Evolutionary conservation across 164 flowering plant species (phyloP).

Genomic region (Tinospora cordifolia): DNA sequence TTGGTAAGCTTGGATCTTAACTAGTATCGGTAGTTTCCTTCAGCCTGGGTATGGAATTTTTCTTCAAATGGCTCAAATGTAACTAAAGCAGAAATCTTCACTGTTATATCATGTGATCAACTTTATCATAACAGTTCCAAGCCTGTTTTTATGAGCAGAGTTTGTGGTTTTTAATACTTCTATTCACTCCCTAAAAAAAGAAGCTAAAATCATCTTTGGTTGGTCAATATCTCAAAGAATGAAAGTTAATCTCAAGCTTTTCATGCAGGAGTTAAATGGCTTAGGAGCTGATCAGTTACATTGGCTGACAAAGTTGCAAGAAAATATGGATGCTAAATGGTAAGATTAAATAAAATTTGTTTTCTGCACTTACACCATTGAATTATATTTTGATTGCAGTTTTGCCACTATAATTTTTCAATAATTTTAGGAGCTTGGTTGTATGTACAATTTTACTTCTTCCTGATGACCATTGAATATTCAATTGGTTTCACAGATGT

Average conservation of each 20-base stretch:
- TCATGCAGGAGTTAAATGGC: constrained; percentile 16
- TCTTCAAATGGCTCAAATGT: not conserved
- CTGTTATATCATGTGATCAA: too few relatives aligned
- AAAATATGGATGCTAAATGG: constrained; percentile 36
- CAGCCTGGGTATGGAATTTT: too few relatives aligned
- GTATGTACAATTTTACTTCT: not conserved
- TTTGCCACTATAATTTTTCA: not conserved
- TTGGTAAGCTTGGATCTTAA: too few relatives aligned
- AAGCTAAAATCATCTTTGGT: not conserved
- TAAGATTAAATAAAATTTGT: constrained; percentile 13
- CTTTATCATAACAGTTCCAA: too few relatives aligned
- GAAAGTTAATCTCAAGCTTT: constrained; percentile 15
- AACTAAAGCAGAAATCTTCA: too few relatives aligned
- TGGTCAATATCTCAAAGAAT: not conserved
- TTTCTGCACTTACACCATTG: not conserved
- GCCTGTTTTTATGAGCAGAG: too few relatives aligned
- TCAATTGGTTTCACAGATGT: not conserved
- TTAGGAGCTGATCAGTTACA: constrained; percentile 22
- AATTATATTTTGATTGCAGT: not conserved
- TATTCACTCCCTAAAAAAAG: too few relatives aligned
- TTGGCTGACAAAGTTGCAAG: constrained; percentile 41
- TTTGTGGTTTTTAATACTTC: too few relatives aligned
- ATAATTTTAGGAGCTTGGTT: not conserved
- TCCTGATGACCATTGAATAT: not conserved
- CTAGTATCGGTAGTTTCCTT: too few relatives aligned